Base-by-base conservation (phyloP, 225 moss, liverwort and hornwort species). In the Thuidium tamariscinum region DNA sequence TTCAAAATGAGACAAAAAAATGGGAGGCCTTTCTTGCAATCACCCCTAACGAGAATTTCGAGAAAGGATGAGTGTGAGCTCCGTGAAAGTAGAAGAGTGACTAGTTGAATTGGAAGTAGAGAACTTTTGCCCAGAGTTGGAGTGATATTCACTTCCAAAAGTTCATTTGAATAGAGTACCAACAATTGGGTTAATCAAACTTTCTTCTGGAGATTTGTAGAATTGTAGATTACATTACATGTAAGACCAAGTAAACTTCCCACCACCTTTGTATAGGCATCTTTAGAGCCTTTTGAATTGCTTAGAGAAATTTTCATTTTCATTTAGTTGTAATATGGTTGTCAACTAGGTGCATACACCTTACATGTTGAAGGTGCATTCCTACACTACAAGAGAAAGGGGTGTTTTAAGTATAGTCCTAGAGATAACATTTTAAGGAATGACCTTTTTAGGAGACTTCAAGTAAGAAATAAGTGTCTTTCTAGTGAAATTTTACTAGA, bases 281-380 rank as follows among this genome's bases (percentile, higher is more conserved):
- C 12, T 2, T 21, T 5, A 20, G 0, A 30, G 48, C 48, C 48
- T 73, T 29, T 19, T 5, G 5, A n/a, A 21, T 74, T 4, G 8
- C 21, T 74, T 32, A 11, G 0, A 49, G 5, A 48, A 7, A 32
- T 19, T 20, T 49, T 8, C 7, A 32, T 74, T 32, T 74, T 49
- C 5, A 74, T 51, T 21, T 21, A 13, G 21, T 51, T 74, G 21
- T 12, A 51, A 34, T 3, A 12, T 34, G 3, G 2, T n/a, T 32
- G 48, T 17, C 34, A 13, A 34, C 8, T 0, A 74, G 0, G 1
- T 20, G 18, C 1, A 34, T 1, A 21, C 11, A 7, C 7, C 18
- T 32, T 32, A 12, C 13, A 49, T 49, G 0, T 32, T 49, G 20
- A 12, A 49, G 13, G 51, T 34, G 12, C 9, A 52, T 52, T 74